Base-by-base conservation (phyloP, 139 green algal species). In the Coccomyxa sp. region DNA sequence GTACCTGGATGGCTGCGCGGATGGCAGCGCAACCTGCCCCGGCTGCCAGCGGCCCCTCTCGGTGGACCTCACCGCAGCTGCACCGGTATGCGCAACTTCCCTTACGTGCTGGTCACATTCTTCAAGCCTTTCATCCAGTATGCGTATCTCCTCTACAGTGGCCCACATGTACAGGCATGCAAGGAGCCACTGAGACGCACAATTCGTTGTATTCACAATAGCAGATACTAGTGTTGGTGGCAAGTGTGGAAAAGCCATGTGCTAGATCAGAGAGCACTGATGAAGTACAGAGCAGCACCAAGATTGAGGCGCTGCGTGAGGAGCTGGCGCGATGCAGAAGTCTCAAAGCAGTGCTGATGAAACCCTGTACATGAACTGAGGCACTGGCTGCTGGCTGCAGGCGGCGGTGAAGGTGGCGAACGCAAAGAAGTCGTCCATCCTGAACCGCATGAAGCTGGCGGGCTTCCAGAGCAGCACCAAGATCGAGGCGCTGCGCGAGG, bases 231-330 rank as follows among this genome's bases (percentile, higher is more conserved):
- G n/a, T n/a, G n/a, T n/a, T n/a, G n/a, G n/a, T n/a, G n/a, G n/a
- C n/a, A n/a, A n/a, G n/a, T n/a, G n/a, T n/a, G n/a, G n/a, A n/a
- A n/a, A n/a, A n/a, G n/a, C n/a, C n/a, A n/a, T n/a, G n/a, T n/a
- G n/a, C n/a, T n/a, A n/a, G n/a, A n/a, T n/a, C n/a, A n/a, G n/a
- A n/a, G n/a, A n/a, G n/a, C n/a, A n/a, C n/a, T n/a, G n/a, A n/a
- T n/a, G n/a, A n/a, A n/a, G n/a, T 98, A 80, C 89, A 95, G 84
- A 93, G 78, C 79, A 93, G 83, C 88, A 97, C 94, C 77, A 98
- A 98, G 89, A 95, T 98, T 38, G 95, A 98, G 90, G 93, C 93
- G 29, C 83, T 97, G 76, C 82, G 89, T 31, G 92, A 96, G 84
- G 93, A 96, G 86, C 74, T 96, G 68, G 36, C 86, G 37, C 84